A percentile compares a stretch with the other conserved stretches of the same genome.
phyloP scores from a whole-genome alignment of 2,329 filamentous ascomycete species.

The Pestalotiopsis sp. region DNA sequence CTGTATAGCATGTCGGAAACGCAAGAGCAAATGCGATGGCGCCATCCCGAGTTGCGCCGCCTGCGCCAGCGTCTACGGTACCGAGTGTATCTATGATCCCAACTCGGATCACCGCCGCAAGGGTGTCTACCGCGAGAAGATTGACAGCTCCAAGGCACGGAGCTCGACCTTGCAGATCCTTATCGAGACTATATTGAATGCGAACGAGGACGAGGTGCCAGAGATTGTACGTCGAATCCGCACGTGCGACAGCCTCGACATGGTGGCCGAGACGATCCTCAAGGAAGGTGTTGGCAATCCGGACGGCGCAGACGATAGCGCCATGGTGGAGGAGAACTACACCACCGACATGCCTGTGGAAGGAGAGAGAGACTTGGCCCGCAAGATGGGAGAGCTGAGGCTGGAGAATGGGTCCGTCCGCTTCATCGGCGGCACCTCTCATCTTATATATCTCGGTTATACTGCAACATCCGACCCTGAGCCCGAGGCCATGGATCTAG shows the following conservation, averaged over 20 bases:
- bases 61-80: conserved; percentile 92
- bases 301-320: conserved; percentile 36
- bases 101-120: conserved; percentile 96
- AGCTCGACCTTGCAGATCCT: conserved; percentile 90
- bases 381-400: conserved; percentile 90
- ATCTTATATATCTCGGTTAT: conserved; percentile 79
- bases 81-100: conserved; percentile 91
- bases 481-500: conserved; percentile 48
- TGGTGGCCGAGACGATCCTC: conserved; percentile 56
- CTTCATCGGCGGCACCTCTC: conserved; percentile 93
- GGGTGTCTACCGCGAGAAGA: conserved; percentile 94
- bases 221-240: conserved; percentile 84
- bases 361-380: conserved; percentile 79
- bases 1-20: conserved; percentile 76
- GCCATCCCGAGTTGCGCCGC: conserved; percentile 90
- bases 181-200: conserved; percentile 90
- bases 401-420: conserved; percentile 86
- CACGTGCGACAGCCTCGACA: conserved; percentile 73
- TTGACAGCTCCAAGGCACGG: conserved; percentile 83
- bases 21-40: conserved; percentile 91
- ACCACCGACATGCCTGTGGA: conserved; percentile 45
- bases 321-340: conserved; percentile 46
- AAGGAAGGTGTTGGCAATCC: conserved; percentile 41
- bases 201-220: conserved; percentile 82
- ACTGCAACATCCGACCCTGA: conserved; percentile 43